Evolutionary conservation across 495 filamentous ascomycete genomes (phyloP).

Genomic region (Penicillium subrubescens): DNA sequence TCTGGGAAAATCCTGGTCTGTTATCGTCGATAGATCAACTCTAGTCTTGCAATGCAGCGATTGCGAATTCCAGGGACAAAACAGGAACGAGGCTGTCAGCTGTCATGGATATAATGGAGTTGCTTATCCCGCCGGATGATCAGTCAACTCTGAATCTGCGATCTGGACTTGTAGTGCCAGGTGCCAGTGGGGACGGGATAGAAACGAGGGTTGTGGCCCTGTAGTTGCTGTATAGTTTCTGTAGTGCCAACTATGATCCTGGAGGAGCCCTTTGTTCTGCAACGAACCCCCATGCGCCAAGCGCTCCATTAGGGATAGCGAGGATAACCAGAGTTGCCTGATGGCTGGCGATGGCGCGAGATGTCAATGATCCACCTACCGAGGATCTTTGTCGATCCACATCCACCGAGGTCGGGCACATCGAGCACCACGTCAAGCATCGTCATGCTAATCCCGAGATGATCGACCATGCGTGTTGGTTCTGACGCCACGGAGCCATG

Average conservation of each 20-base stretch:
- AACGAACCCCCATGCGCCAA: slow-evolving; percentile 23
- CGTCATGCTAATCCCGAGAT: slow-evolving; percentile 25
- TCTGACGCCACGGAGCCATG: slow-evolving; percentile 12
- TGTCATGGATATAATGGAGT: slow-evolving; percentile 15
- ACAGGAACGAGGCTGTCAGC: slow-evolving; percentile 3
- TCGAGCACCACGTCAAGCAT: slow-evolving; percentile 25
- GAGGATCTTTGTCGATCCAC: slow-evolving; percentile 26
- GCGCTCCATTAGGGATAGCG: slow-evolving; percentile 22
- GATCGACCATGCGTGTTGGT: slow-evolving; percentile 26
- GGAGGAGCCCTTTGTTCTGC: not conserved
- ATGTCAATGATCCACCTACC: slow-evolving; percentile 23
- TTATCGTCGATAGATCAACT: slow-evolving; percentile 18
- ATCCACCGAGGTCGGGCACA: slow-evolving; percentile 19
- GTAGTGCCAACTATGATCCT: not conserved
- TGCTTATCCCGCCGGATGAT: slow-evolving; percentile 17
- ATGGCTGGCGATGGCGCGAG: slow-evolving; percentile 15
- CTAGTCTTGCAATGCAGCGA: not conserved
- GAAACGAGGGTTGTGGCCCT: not conserved
- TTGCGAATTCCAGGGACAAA: not conserved
- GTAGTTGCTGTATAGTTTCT: not conserved
- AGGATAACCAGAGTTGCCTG: not conserved
- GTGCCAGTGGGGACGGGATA: not conserved
- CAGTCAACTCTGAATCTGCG: slow-evolving; percentile 16
- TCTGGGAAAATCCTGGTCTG: not conserved
- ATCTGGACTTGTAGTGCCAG: not conserved